Evolutionary conservation across 108 stramenopile species (phyloP), one percentile per base, ranked within the genome.

Genomic region (Aurantiochytrium sp.): DNA sequence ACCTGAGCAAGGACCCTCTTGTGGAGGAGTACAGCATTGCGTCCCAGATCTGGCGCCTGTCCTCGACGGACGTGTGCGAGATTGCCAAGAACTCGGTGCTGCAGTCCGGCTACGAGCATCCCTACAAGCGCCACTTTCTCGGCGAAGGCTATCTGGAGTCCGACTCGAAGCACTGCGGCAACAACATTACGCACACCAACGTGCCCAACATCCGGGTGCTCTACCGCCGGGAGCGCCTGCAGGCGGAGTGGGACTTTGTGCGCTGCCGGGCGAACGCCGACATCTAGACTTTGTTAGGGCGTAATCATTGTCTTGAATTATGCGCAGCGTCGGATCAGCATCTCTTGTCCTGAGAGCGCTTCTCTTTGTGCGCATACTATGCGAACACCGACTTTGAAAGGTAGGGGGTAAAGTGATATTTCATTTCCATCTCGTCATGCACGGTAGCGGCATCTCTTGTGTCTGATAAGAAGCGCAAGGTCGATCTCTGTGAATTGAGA

Each of bases 1-100:
- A 99, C 91, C 96, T 97, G 95, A 96, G 96, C 30, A 97, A 98
- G 86, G 98, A 99, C 90, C 95, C 99, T 12, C 90, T 99, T 45
- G 93, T 99, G 30, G 93, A 94, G 68, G 99, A 99, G 91, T 99
- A 99, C 88, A 97, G 96, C 55, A 97, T 99, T 30, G 98, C 98
- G 4, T 88, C 97, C 32, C 96, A 97, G 85, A 94, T 96, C 5
- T 99, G 97, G 93, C 97, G 97, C 89, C 91, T 99, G 4, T 96
- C 96, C 36, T 95, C 98, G 93, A 97, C 97, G 12, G 99, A 99
- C 87, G 94, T 97, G 59, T 96, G 96, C 89, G 99, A 99, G 92
- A 96, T 99, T 68, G 98, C 98, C 2, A 93, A 98, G 22, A 98
- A 98, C 87, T 95, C 94, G 5, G 97, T 99, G 10, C 90, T 97